These are phyloP conservation scores for Kitagawia praeruptora DNA, from an alignment of 129 eudicot species.

Conservation along the genomic window DNA sequence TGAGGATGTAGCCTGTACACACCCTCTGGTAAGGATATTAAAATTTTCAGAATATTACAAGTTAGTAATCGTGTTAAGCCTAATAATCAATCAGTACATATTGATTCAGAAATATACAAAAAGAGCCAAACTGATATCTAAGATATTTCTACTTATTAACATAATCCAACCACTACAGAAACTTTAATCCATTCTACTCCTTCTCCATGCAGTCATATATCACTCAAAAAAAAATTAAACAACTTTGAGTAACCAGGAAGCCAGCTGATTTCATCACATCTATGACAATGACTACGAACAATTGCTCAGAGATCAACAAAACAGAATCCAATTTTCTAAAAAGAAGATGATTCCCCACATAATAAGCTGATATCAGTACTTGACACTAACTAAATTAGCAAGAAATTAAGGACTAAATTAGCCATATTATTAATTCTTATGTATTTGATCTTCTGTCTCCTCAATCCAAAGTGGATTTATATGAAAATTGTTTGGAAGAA, in stretches of 20 bases:
- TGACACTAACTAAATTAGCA: slow-evolving; percentile 3
- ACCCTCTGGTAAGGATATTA: neutral
- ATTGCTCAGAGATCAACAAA: neutral
- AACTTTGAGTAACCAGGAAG: neutral
- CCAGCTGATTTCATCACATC: neutral
- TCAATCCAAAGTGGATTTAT: no score
- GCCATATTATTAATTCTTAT: no score
- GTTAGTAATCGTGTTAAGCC: neutral
- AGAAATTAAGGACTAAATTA: slow-evolving; percentile 16
- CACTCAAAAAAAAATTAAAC: neutral
- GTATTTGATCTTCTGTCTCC: no score
- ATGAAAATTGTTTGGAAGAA: no score
- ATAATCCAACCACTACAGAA: neutral
- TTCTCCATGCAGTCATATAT: no score
- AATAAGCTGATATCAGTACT: no score
- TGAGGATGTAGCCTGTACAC: neutral
- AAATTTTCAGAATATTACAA: neutral
- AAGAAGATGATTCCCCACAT: neutral
- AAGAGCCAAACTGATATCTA: neutral
- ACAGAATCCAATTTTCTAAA: neutral
- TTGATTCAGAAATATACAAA: neutral
- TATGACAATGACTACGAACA: neutral
- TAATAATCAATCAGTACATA: neutral
- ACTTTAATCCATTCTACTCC: neutral
- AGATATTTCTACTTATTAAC: neutral